A percentile compares a stretch with the other conserved stretches of the same genome.
These are phyloP conservation scores for Aspergillus asperescens DNA, from an alignment of 495 filamentous ascomycete genomes.

Conservation along the genomic window DNA sequence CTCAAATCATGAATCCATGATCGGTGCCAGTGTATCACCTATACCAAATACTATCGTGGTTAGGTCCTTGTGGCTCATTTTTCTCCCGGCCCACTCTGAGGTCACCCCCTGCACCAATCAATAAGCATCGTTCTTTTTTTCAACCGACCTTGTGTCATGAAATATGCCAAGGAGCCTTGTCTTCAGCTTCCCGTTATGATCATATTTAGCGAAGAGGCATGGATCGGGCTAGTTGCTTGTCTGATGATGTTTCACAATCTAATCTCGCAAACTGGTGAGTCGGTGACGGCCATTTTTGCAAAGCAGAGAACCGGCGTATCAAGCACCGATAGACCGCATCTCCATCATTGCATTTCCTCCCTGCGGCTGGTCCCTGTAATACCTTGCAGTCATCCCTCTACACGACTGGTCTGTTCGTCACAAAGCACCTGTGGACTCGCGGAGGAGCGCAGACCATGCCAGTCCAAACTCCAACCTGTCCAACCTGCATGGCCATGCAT, in stretches of 20 bases:
- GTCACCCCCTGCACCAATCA: background rate
- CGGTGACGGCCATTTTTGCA: background rate
- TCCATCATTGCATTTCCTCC: background rate
- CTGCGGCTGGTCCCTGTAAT: conserved; percentile 10
- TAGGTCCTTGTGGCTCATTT: conserved; percentile 8
- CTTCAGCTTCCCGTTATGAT: conserved; percentile 12
- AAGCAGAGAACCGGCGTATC: background rate
- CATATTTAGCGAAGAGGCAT: conserved; percentile 14
- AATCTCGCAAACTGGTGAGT: background rate
- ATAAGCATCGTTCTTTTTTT: background rate
- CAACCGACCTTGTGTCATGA: conserved; percentile 2
- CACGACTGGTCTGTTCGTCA: background rate
- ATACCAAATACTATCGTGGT: conserved; percentile 5
- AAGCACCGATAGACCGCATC: conserved; percentile 11
- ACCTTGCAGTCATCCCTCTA: background rate
- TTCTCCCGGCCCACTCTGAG: background rate
- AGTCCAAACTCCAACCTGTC: background rate
- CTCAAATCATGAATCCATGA: no score
- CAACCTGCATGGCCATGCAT: conserved; percentile 13
- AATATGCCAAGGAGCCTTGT: conserved; percentile 4
- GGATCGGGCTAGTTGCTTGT: background rate
- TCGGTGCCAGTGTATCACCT: no score
- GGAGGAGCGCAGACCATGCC: conserved; percentile 1
- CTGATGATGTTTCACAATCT: conserved; percentile 1
- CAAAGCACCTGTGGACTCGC: background rate